Evolutionary conservation across 768 basidiomycete species (phyloP), one percentile per base, ranked within the genome.

Genomic region (Nidula microcarpa): DNA sequence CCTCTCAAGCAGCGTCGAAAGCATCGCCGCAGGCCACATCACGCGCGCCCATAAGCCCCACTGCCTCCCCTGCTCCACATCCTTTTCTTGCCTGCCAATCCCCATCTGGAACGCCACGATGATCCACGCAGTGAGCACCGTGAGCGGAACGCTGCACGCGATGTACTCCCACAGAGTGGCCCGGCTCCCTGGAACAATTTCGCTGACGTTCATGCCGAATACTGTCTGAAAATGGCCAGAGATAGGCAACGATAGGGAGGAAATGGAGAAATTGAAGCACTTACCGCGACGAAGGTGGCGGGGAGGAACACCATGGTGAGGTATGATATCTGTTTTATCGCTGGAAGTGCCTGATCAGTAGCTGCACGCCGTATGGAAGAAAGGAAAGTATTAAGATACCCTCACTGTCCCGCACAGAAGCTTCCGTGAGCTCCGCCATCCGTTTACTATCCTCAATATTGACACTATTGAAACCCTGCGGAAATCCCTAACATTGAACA

Each of bases 281-380:
- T 43, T 57, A 74, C 74, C 52, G 77, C 71, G 17, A 57, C 54
- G 46, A 79, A 74, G 16, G 71, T 72, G 8, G 75, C 74, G 4
- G 77, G 77, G n/a, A 79, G 60, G 57, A 77, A 79, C 11, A 79
- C 55, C 75, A 78, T 79, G 2, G 74, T 75, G 7, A 79, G 62
- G 53, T 77, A 78, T 1, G 78, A 72, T 36, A 79, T 72, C 43
- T 76, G 68, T 57, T 67, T 70, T 67, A 70, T 71, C 50, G 52
- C 65, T 64, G 46, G 6, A 33, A 36, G 17, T 43, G 16, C 23
- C 16, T 4, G 3, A 17, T 41, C 3, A 43, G 45, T n/a, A 46
- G 36, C 52, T 17, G 49, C 35, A 17, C 16, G 11, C n/a, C 41
- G 23, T 33, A 11, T 11, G 7, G 14, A 34, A 35, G 7, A 33